Conservation (phyloP, 345 rosid species). For the Geranium brycei region DNA sequence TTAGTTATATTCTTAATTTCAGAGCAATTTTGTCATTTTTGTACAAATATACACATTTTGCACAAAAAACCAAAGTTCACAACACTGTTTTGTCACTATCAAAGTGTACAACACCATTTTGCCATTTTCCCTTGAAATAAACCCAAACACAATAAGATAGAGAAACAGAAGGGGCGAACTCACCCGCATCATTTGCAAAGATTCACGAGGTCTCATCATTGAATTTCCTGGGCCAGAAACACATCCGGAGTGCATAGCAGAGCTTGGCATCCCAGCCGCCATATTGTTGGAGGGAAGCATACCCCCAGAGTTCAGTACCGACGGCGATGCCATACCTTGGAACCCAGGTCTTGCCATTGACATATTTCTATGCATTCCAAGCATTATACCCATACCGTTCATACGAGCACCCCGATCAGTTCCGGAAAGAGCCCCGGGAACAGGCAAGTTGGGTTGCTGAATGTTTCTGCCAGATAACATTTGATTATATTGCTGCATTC, state of each 20-base stretch:
- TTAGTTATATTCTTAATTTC: no score
- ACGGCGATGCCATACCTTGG: slow-evolving; percentile 63
- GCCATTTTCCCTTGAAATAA: neutral
- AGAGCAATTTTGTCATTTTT: no score
- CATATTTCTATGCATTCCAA: slow-evolving; percentile 57
- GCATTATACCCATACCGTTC: slow-evolving; percentile 51
- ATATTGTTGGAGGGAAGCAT: slow-evolving; percentile 44
- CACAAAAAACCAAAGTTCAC: no score
- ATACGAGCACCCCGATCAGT: slow-evolving; percentile 48
- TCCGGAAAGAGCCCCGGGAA: slow-evolving; percentile 55
- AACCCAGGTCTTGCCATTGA: slow-evolving; percentile 66
- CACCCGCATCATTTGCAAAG: slow-evolving; percentile 66
- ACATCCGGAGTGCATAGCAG: slow-evolving; percentile 59
- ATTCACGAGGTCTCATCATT: slow-evolving; percentile 64
- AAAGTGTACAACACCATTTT: no score
- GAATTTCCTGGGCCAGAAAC: slow-evolving; percentile 63
- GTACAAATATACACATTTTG: no score
- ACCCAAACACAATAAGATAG: neutral
- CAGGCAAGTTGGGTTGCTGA: slow-evolving; percentile 62
- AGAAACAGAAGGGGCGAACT: slow-evolving; percentile 9
- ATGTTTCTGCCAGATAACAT: slow-evolving; percentile 50
- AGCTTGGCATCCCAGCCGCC: slow-evolving; percentile 54
- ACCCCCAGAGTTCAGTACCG: slow-evolving; percentile 48
- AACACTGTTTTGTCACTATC: no score
- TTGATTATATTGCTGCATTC: slow-evolving; percentile 61